Evolutionary conservation across 1,284 basidiomycete species (phyloP), one percentile per base, ranked within the genome.

Genomic region (Papiliotrema laurentii): DNA sequence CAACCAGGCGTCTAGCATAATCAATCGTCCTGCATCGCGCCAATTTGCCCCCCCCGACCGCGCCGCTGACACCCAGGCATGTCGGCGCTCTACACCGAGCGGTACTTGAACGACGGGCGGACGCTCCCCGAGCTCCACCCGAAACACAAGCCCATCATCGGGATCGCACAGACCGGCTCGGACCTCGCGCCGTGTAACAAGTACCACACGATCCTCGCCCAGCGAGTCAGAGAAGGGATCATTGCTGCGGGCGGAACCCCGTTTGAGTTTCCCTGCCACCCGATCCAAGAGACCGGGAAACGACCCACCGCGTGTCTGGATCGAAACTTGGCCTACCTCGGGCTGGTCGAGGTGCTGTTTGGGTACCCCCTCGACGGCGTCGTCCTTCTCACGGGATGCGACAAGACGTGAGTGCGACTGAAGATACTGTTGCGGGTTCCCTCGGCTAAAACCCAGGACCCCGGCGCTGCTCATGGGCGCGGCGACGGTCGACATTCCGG

Each of bases 81-180:
- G 41, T 26, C 41, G n/a, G 41, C 41, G 14, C 19, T 43, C 28
- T 71, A 74, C 50, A 57, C 66, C 38, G 72, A 74, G 54, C 64
- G 72, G 37, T 74, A 71, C 58, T 58, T 74, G 30, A 74, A 72
- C 55, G 57, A 51, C 24, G 72, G 72, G 18, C 47, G 22, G 21
- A 34, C 39, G 18, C 30, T 49, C 16, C 28, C 26, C 28, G 27
- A 35, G 25, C 30, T 33, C 18, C 19, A 34, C 16, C 35, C 41
- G 19, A 34, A 19, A 14, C 19, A 26, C 24, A 90, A 89, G 69
- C 85, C 90, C 39, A 92, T 96, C 86, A 87, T 96, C 55, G 91
- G 91, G 54, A 83, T 96, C 40, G 91, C 84, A 10, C 52, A 58
- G 36, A 62, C 55, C 19, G 70, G 76, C 42, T 63, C 62, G 18